These are phyloP conservation scores for Kazachstania sp. DNA, from an alignment of 1,139 yeast species.

Conservation along the genomic window DNA sequence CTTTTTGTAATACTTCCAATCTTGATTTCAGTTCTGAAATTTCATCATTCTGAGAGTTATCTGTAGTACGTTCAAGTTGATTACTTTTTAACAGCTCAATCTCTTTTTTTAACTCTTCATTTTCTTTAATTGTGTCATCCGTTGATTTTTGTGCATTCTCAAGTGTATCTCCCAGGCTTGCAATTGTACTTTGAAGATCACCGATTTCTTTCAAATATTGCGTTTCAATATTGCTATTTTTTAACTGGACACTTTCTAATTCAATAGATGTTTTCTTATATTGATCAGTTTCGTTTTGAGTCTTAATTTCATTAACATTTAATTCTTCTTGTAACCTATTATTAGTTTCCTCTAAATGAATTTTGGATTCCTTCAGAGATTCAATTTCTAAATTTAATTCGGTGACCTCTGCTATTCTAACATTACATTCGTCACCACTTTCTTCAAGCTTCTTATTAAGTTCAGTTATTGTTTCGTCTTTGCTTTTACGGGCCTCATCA, in stretches of 20 bases:
- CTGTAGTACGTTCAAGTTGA: background rate
- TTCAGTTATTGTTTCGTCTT: conserved; percentile 12
- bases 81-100: background rate
- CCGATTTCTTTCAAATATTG: conserved; percentile 34
- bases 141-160: conserved; percentile 3
- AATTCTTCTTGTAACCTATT: conserved; percentile 14
- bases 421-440: conserved; percentile 23
- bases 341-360: conserved; percentile 16
- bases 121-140: background rate
- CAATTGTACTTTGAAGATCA: conserved; percentile 31
- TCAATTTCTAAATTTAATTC: conserved; percentile 18
- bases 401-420: conserved; percentile 24
- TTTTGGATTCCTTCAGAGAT: conserved; percentile 16
- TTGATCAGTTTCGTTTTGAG: conserved; percentile 17
- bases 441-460: conserved; percentile 12
- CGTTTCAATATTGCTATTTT: conserved; percentile 25
- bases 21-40: background rate
- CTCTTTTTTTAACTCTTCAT: background rate
- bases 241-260: conserved; percentile 21
- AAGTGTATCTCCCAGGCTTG: conserved; percentile 26
- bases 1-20: background rate
- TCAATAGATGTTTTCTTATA: conserved; percentile 24
- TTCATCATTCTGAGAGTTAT: background rate
- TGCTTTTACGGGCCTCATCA: background rate
- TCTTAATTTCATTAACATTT: conserved; percentile 16